Evolutionary conservation across 2,329 filamentous ascomycete species (phyloP).

Genomic region (Epichloe coenophiala): DNA sequence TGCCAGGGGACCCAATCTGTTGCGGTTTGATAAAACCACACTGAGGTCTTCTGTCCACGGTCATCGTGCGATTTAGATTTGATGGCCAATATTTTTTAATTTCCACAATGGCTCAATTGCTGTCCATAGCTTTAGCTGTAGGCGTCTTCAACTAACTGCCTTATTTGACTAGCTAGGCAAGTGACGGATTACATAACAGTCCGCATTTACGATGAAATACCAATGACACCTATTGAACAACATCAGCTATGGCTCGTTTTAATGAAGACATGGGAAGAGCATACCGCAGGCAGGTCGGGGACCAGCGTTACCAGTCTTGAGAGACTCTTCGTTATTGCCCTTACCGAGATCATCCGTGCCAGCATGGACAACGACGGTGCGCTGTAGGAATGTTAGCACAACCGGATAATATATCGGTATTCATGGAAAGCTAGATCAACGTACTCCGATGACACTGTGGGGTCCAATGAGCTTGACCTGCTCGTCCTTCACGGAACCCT

Average conservation of each 20-base stretch:
- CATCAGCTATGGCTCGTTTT: constrained; percentile 4
- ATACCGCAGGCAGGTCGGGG: constrained; percentile 85
- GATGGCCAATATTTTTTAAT: background rate
- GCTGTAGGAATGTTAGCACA: constrained; percentile 34
- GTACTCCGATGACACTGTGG: constrained; percentile 85
- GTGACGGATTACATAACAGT: background rate
- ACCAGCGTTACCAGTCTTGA: constrained; percentile 97
- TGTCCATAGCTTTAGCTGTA: background rate
- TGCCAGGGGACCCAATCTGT: no score
- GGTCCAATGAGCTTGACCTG: constrained; percentile 92
- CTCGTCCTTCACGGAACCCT: constrained; percentile 67
- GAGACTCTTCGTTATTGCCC: constrained; percentile 83
- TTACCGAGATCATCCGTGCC: constrained; percentile 96
- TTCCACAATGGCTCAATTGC: background rate
- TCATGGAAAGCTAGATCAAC: constrained; percentile 13
- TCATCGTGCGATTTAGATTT: background rate
- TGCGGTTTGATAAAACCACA: background rate
- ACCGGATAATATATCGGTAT: background rate
- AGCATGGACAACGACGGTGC: constrained; percentile 86
- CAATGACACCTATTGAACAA: constrained; percentile 57
- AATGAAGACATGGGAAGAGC: constrained; percentile 17
- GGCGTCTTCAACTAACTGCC: no score
- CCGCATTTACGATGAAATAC: constrained; percentile 58
- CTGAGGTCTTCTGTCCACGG: background rate
- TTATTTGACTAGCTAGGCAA: background rate